Evolutionary conservation across 129 eudicot species (phyloP), one percentile per base, ranked within the genome.

Genomic region (Deinandra increscens): DNA sequence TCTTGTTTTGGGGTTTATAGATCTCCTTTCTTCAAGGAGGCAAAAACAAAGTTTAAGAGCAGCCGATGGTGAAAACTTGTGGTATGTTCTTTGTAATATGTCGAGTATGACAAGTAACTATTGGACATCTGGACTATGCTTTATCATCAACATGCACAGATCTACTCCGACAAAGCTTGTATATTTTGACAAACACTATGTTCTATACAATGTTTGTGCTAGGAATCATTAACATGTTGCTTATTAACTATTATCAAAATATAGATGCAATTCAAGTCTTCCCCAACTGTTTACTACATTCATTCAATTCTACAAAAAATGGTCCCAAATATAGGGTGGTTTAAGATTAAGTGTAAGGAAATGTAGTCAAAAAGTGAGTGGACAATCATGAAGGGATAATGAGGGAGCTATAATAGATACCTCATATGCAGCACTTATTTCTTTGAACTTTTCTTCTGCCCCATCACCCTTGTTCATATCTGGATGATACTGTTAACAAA

Each of bases 351-450:
- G 55, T 49, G 55, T 49, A n/a, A 49, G 56, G 0, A 46, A 14
- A 46, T 49, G 6, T 49, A 49, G 23, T 49, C 11, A 5, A 17
- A 49, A 17, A 7, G 26, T 49, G 56, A 49, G 26, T 49, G 9
- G 23, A 49, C 23, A 49, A 49, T 14, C 53, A 4, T 37, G 37
- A 26, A 20, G 75, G 45, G 51, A 54, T n/a, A 49, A 49, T 15
- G 56, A 15, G 56, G 23, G 53, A 60, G 44, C 14, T 33, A 29
- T 53, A 56, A 23, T 33, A 39, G 31, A n/a, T 83, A 93, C 98
- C 98, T 93, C 98, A 76, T 93, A 93, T 51, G 98, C 98, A 75
- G 98, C 98, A 83, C 86, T 84, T 43, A 93, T 87, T 82, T 93
- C 95, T 78, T 93, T 93, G 49, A 93, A 93, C 76, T 93, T 93